Evolutionary conservation across 2,329 filamentous ascomycete genomes (phyloP).

Genomic region (Botrytis galanthina): DNA sequence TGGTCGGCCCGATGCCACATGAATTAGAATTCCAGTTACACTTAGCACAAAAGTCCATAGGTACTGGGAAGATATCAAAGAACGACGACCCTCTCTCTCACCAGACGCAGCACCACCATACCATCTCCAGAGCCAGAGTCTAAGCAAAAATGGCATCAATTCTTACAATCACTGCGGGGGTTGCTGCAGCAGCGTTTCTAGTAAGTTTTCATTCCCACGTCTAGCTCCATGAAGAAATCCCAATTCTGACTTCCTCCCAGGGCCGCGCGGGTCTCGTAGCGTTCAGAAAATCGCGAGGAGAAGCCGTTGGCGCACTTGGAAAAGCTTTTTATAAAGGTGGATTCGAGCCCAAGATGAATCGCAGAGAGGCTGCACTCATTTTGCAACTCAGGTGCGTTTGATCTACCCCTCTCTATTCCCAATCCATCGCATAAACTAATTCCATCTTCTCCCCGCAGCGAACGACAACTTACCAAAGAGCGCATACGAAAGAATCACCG

Average conservation of each 20-base stretch:
- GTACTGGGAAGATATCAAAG: not conserved
- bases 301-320: constrained; percentile 71
- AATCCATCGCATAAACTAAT: not conserved
- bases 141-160: constrained; percentile 54
- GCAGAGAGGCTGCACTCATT: constrained; percentile 86
- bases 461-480: constrained; percentile 84
- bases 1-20: not conserved
- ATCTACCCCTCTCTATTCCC: not conserved
- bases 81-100: not conserved
- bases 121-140: not conserved
- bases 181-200: constrained; percentile 65
- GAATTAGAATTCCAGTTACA: not conserved
- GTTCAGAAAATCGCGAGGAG: constrained; percentile 75
- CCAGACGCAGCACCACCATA: not conserved
- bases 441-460: constrained; percentile 51
- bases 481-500: constrained; percentile 95
- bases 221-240: not conserved
- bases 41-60: not conserved
- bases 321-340: constrained; percentile 97
- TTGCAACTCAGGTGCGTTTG: constrained; percentile 77
- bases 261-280: constrained; percentile 91
- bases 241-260: constrained; percentile 45
- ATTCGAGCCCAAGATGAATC: constrained; percentile 95
- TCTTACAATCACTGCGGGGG: constrained; percentile 57
- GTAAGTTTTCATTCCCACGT: constrained; percentile 42